Conservation (phyloP, 805 yeast species). For the Ogataea pilisensis region DNA sequence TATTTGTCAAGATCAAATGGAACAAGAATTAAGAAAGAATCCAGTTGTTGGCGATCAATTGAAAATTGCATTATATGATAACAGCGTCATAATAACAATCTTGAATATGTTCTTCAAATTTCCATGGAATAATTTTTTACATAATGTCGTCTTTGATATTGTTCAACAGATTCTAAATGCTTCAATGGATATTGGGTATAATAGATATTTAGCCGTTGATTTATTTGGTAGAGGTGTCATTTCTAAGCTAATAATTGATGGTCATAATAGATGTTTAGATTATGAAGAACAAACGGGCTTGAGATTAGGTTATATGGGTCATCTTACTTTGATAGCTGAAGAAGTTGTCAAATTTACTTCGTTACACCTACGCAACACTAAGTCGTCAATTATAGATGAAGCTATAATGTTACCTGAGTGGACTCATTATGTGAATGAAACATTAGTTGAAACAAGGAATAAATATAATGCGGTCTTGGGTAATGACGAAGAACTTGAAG, state of each 20-base stretch:
- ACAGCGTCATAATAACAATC: conserved; percentile 62
- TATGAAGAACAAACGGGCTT: conserved; percentile 58
- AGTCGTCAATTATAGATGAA: conserved; percentile 49
- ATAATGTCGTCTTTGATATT: conserved; percentile 94
- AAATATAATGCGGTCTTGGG: conserved; percentile 93
- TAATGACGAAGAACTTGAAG: conserved; percentile 34
- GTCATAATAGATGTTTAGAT: conserved; percentile 55
- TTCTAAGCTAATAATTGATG: conserved; percentile 52
- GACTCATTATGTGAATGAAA: conserved; percentile 78
- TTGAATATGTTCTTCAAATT: conserved; percentile 65
- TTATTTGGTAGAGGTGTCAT: conserved; percentile 62
- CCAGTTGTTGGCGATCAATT: conserved; percentile 78
- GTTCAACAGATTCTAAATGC: conserved; percentile 94
- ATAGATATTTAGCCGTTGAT: conserved; percentile 70
- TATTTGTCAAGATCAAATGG: conserved; percentile 23
- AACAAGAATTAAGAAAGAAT: conserved; percentile 40
- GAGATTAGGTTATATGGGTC: conserved; percentile 96
- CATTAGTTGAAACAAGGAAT: conserved; percentile 83
- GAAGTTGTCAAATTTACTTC: conserved; percentile 81
- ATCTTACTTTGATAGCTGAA: conserved; percentile 86
- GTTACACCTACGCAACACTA: conserved; percentile 35
- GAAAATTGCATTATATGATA: conserved; percentile 78
- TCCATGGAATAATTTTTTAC: conserved; percentile 97
- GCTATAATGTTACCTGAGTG: conserved; percentile 56
- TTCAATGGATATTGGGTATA: conserved; percentile 72